A percentile compares a stretch with the other conserved stretches of the same genome.
Conservation (phyloP, 2,329 filamentous ascomycete species). For the Lachnellula cervina region DNA sequence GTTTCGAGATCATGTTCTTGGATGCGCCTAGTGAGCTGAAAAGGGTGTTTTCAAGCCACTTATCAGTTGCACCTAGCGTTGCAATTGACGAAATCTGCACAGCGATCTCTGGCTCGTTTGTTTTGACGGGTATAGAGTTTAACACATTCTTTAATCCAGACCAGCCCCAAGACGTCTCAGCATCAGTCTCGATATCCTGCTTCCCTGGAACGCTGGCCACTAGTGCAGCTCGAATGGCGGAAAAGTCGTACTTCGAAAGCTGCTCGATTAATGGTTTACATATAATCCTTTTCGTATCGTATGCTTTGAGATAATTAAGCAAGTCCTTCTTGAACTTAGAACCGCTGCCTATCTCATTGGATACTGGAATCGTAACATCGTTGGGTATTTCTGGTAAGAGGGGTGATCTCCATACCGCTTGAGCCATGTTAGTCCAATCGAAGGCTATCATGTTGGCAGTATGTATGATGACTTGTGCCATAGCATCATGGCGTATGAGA, state of each 20-base stretch:
- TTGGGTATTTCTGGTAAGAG: conserved; percentile 46
- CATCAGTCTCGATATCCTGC: conserved; percentile 45
- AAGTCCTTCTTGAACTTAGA: conserved; percentile 71
- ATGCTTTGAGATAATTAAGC: conserved; percentile 65
- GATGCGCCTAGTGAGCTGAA: conserved; percentile 46
- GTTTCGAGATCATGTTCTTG: conserved; percentile 27
- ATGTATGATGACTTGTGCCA: conserved; percentile 75
- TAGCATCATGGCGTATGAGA: conserved; percentile 71
- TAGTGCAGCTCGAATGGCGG: conserved; percentile 61
- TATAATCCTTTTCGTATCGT: conserved; percentile 53
- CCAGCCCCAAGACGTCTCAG: conserved; percentile 72
- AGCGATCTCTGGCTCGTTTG: conserved; percentile 43
- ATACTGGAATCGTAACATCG: background rate
- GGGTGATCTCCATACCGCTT: conserved; percentile 76
- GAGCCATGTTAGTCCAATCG: conserved; percentile 86
- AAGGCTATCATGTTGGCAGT: conserved; percentile 87
- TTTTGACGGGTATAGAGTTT: conserved; percentile 44
- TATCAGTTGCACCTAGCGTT: conserved; percentile 64
- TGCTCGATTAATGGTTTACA: conserved; percentile 52
- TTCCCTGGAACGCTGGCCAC: conserved; percentile 74
- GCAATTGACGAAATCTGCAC: conserved; percentile 77
- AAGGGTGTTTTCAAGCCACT: conserved; percentile 65
- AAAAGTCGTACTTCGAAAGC: conserved; percentile 64
- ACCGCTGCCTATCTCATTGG: conserved; percentile 50
- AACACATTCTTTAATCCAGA: conserved; percentile 59